phyloP scores from a whole-genome alignment of 495 filamentous ascomycete genomes.

The Neurospora sp. region DNA sequence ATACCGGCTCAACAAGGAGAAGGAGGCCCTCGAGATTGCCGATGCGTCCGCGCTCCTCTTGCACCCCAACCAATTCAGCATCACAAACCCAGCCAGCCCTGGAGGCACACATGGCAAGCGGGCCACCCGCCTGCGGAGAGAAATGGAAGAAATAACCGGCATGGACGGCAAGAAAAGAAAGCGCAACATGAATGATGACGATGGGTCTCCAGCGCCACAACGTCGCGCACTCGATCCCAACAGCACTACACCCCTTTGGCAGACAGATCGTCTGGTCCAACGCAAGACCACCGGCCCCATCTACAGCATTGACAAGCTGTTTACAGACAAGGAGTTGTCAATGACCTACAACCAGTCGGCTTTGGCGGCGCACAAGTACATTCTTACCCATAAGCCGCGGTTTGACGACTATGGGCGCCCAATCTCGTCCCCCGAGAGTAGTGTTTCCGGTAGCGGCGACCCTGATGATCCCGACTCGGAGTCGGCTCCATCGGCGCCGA shows the following conservation, averaged over 20 bases:
- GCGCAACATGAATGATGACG: constrained; percentile 63
- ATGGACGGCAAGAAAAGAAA: constrained; percentile 71
- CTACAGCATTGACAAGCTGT: constrained; percentile 81
- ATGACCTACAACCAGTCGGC: constrained; percentile 64
- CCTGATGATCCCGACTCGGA: constrained; percentile 33
- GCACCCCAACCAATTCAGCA: constrained; percentile 85
- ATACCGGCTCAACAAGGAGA: constrained; percentile 69
- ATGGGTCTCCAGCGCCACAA: constrained; percentile 57
- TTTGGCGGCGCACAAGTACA: constrained; percentile 49
- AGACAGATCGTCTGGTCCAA: constrained; percentile 34
- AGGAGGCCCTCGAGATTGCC: constrained; percentile 76
- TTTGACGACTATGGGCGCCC: constrained; percentile 37
- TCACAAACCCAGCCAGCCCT: constrained; percentile 69
- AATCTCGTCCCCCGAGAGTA: constrained; percentile 39
- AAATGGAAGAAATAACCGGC: constrained; percentile 64
- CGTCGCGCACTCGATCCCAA: constrained; percentile 33
- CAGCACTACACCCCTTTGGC: constrained; percentile 49
- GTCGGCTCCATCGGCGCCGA: constrained; percentile 44
- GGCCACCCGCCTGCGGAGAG: constrained; percentile 71
- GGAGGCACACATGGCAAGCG: constrained; percentile 72
- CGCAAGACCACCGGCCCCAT: constrained; percentile 39
- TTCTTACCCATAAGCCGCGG: constrained; percentile 38
- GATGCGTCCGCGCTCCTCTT: constrained; percentile 82
- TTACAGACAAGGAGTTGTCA: constrained; percentile 85
- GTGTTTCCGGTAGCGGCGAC: constrained; percentile 41